Conservation (phyloP, 371 early-diverging fungal species). For the Quaeritorhiza haematococci region DNA sequence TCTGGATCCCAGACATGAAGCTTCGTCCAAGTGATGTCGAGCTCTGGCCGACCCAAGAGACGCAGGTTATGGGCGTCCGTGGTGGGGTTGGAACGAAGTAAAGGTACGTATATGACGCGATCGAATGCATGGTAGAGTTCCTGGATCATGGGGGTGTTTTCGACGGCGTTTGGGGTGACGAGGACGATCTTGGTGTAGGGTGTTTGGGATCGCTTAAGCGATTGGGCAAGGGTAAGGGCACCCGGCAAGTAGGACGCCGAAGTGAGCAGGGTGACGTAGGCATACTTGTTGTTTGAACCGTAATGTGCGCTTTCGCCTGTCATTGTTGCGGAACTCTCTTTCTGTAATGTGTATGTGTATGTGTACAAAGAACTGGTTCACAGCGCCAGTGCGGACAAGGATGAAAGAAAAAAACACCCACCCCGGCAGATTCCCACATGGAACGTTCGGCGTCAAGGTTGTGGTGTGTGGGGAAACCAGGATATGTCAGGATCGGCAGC, state of each 20-base stretch:
- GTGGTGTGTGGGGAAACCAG: too few relatives aligned
- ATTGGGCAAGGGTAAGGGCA: conserved; percentile 74
- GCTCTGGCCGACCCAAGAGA: conserved; percentile 82
- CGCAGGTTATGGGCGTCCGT: conserved; percentile 57
- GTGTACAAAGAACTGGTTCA: too few relatives aligned
- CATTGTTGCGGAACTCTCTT: too few relatives aligned
- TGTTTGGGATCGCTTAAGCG: conserved; percentile 64
- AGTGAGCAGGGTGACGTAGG: conserved; percentile 46
- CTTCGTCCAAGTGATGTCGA: conserved; percentile 83
- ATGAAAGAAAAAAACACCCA: too few relatives aligned
- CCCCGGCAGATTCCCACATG: too few relatives aligned
- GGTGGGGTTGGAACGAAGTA: conserved; percentile 35
- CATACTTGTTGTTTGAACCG: conserved; percentile 9
- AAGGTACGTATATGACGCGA: conserved; percentile 55
- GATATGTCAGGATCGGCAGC: too few relatives aligned
- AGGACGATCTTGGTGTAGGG: conserved; percentile 62
- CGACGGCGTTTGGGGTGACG: conserved; percentile 56
- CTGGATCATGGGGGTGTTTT: conserved; percentile 27
- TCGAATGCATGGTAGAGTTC: conserved; percentile 57
- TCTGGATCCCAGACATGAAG: conserved; percentile 69
- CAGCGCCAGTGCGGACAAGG: too few relatives aligned
- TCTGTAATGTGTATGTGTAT: too few relatives aligned
- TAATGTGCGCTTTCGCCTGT: too few relatives aligned
- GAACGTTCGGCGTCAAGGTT: too few relatives aligned
- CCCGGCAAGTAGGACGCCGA: conserved; percentile 71